A percentile compares a stretch with the other conserved stretches of the same genome.
Evolutionary conservation across 2,329 filamentous ascomycete genomes (phyloP).

Genomic region (Hymenoscyphus fructigenus): DNA sequence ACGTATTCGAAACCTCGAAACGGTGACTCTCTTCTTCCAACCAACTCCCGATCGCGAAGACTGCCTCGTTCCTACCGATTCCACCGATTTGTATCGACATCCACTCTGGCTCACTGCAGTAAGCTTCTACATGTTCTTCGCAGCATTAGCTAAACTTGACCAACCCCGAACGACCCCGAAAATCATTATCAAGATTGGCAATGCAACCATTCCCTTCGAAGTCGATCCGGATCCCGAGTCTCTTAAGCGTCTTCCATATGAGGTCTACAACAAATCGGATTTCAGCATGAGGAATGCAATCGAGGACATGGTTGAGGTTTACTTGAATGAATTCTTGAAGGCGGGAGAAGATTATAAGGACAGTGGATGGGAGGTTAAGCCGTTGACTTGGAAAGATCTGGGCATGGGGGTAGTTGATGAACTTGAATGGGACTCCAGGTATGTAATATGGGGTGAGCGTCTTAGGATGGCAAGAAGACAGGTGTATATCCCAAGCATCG

Average conservation of each 20-base stretch:
- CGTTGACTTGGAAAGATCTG: not conserved
- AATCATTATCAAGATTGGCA: not conserved
- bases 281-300: not conserved
- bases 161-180: not conserved
- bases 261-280: not conserved
- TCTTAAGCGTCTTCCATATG: not conserved
- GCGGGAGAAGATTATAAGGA: not conserved
- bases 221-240: not conserved
- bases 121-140: not conserved
- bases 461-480: not conserved
- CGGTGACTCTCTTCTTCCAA: not conserved
- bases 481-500: not conserved
- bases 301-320: not conserved
- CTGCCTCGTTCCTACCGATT: not conserved
- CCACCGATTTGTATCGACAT: not conserved
- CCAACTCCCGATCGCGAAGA: not conserved
- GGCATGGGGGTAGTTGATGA: not conserved
- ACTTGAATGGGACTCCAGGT: not conserved
- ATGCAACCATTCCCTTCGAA: not conserved
- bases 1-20: not conserved
- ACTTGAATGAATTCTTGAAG: not conserved
- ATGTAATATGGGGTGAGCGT: not conserved
- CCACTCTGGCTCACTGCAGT: not conserved
- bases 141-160: not conserved
- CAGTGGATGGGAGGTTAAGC: not conserved